Percentiles rank a stretch among this genome's conserved stretches.
phyloP scores from a whole-genome alignment of 2,329 filamentous ascomycete genomes.

The Aureobasidium mangrovei region DNA sequence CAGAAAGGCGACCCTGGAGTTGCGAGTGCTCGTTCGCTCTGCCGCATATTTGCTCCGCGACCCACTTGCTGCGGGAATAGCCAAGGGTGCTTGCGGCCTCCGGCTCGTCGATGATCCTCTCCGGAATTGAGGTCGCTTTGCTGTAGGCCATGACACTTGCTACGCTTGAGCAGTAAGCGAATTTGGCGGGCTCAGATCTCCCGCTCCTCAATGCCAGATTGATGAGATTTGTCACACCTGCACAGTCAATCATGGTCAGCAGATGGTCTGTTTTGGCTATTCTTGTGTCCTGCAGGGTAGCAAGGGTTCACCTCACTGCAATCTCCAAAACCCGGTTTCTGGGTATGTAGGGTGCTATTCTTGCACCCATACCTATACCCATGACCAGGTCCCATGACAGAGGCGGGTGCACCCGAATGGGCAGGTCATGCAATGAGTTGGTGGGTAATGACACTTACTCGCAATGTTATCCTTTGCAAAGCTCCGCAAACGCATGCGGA shows the following conservation, averaged over 20 bases:
- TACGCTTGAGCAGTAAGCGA: slow-evolving; percentile 47
- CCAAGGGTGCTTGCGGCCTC: slow-evolving; percentile 41
- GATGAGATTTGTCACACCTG: slow-evolving; percentile 41
- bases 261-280: slow-evolving; percentile 11
- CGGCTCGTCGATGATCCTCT: slow-evolving; percentile 35
- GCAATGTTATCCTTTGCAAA: slow-evolving; percentile 48
- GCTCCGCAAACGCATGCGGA: slow-evolving; percentile 46
- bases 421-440: slow-evolving; percentile 7
- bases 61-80: slow-evolving; percentile 51
- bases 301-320: not conserved
- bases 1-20: slow-evolving; percentile 31
- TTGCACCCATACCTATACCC: not conserved
- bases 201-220: slow-evolving; percentile 33
- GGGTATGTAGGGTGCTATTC: slow-evolving; percentile 2
- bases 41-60: slow-evolving; percentile 47
- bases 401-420: not conserved
- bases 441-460: slow-evolving; percentile 22
- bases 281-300: slow-evolving; percentile 6
- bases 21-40: slow-evolving; percentile 26
- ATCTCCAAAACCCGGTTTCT: slow-evolving; percentile 8
- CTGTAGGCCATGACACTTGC: slow-evolving; percentile 34
- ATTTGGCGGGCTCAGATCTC: slow-evolving; percentile 24
- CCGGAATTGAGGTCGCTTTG: slow-evolving; percentile 29
- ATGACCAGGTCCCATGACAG: slow-evolving; percentile 10
- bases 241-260: not conserved